These are phyloP conservation scores for Aspergillus sergii DNA, from an alignment of 2,329 filamentous ascomycete species.

Conservation along the genomic window DNA sequence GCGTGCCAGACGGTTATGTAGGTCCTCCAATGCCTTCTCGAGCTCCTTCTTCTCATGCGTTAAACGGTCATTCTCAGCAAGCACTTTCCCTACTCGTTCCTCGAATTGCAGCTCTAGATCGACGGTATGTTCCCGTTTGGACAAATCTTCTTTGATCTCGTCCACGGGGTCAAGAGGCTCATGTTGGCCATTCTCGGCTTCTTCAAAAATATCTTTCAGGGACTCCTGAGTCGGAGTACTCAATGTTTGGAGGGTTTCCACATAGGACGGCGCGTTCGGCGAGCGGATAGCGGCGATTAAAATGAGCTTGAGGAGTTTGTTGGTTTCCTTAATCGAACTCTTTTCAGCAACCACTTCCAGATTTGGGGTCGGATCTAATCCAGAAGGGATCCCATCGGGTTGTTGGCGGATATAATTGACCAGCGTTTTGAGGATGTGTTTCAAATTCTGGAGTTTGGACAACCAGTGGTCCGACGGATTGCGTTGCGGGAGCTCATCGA, in stretches of 20 bases:
- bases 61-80: conserved; percentile 62
- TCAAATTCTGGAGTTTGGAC: conserved; percentile 52
- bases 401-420: conserved; percentile 49
- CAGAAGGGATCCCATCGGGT: conserved; percentile 47
- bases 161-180: conserved; percentile 40
- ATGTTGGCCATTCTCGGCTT: conserved; percentile 46
- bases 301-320: conserved; percentile 64
- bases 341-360: conserved; percentile 51
- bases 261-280: conserved; percentile 57
- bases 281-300: conserved; percentile 65
- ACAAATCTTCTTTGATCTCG: conserved; percentile 38
- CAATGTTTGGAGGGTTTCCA: conserved; percentile 50
- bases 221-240: conserved; percentile 48
- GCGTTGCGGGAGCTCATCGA: conserved; percentile 50
- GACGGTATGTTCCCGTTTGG: conserved; percentile 39
- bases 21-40: conserved; percentile 51
- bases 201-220: conserved; percentile 51
- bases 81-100: conserved; percentile 50
- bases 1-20: conserved; percentile 64
- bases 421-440: conserved; percentile 51
- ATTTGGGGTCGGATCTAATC: conserved; percentile 47
- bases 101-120: conserved; percentile 52
- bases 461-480: conserved; percentile 50
- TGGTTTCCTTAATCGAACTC: conserved; percentile 45
- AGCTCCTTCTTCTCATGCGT: conserved; percentile 54